Evolutionary conservation across 2,329 filamentous ascomycete genomes (phyloP).

Genomic region (Coniella vitis): DNA sequence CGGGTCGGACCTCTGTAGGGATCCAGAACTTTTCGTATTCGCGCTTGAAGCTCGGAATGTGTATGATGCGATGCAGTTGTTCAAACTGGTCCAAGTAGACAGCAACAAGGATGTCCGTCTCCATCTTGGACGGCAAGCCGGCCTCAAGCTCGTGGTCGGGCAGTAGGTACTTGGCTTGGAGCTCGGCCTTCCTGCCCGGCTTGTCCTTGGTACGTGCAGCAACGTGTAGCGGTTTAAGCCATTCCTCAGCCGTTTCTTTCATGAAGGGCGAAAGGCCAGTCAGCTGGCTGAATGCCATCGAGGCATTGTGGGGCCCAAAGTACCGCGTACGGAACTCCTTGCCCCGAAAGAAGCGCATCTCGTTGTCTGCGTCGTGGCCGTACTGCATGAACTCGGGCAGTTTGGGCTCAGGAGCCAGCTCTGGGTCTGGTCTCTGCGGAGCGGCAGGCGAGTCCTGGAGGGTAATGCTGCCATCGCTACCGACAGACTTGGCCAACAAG

Average conservation of each 20-base stretch:
- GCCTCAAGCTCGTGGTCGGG: conserved; percentile 44
- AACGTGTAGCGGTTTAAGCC: conserved; percentile 51
- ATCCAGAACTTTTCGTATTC: conserved; percentile 52
- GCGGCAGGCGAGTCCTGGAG: conserved; percentile 19
- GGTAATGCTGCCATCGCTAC: conserved; percentile 19
- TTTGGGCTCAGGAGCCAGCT: conserved; percentile 14
- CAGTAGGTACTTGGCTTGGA: conserved; percentile 41
- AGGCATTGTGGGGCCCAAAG: conserved; percentile 54
- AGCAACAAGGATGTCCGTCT: conserved; percentile 41
- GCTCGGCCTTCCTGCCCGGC: conserved; percentile 44
- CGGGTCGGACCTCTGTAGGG: conserved; percentile 35
- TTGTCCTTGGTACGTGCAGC: conserved; percentile 48
- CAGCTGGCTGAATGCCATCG: conserved; percentile 49
- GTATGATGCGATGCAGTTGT: conserved; percentile 50
- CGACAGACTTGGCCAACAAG: conserved; percentile 38
- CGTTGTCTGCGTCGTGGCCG: conserved; percentile 31
- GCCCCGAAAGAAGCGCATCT: conserved; percentile 51
- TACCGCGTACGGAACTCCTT: conserved; percentile 55
- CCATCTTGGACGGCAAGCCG: conserved; percentile 40
- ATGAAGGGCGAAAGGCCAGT: conserved; percentile 54
- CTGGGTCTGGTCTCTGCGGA: conserved; percentile 17
- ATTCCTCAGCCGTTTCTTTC: conserved; percentile 56
- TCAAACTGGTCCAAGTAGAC: conserved; percentile 50
- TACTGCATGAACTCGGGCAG: conserved; percentile 27
- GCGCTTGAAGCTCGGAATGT: conserved; percentile 50